phyloP scores from a whole-genome alignment of 139 green algal species.

The Closterium sp. region DNA sequence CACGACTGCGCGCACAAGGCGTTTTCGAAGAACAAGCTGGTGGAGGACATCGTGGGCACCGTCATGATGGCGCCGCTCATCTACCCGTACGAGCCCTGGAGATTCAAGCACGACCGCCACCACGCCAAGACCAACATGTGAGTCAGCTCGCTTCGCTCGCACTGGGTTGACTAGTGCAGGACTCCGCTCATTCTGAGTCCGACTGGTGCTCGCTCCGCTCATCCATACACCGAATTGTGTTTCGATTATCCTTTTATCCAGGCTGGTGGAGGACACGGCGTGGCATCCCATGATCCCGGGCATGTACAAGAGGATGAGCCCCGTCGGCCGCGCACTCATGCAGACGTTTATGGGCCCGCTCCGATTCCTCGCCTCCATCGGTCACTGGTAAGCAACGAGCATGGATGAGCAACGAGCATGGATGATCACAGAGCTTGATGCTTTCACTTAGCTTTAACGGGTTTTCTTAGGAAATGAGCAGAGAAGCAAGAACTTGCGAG shows the following conservation, averaged over 20 bases:
- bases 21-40: constrained; percentile 92
- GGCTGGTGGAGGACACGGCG: constrained; percentile 37
- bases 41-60: constrained; percentile 96
- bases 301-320: constrained; percentile 35
- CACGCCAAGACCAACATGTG: constrained; percentile 97
- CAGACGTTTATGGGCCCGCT: constrained; percentile 34
- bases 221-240: background rate
- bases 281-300: constrained; percentile 41
- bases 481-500: no score
- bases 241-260: constrained; percentile 4
- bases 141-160: no score
- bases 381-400: constrained; percentile 22
- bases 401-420: background rate
- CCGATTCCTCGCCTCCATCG: constrained; percentile 40
- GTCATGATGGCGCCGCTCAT: constrained; percentile 89
- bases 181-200: background rate
- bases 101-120: constrained; percentile 99
- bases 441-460: no score
- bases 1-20: constrained; percentile 92
- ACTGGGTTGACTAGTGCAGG: no score
- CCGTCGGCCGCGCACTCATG: background rate
- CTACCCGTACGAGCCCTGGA: constrained; percentile 97
- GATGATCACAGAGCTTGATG: no score
- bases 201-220: background rate
- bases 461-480: no score